phyloP scores from a whole-genome alignment of 2,329 filamentous ascomycete species.

The Neofusicoccum sp. region DNA sequence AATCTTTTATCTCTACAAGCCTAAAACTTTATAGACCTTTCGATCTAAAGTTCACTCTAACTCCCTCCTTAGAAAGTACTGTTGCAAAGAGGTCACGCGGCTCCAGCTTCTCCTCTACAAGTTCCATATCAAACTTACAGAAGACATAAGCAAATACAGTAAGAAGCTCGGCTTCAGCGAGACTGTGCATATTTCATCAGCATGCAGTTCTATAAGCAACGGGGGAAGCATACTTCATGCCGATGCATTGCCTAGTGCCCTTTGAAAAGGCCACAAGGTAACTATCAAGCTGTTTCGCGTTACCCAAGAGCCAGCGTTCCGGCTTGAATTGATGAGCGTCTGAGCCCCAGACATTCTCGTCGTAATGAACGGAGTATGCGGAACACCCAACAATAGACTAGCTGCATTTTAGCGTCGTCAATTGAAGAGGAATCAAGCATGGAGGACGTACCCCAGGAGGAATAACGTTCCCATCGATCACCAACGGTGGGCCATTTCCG shows the following conservation, averaged over 20 bases:
- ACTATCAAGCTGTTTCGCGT: not conserved
- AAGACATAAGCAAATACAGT: not conserved
- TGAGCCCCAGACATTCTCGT: constrained; percentile 27
- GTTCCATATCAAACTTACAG: not conserved
- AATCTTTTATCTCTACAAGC: too few relatives aligned
- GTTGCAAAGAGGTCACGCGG: not conserved
- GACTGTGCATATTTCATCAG: not conserved
- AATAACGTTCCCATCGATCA: not conserved
- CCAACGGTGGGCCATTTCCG: not conserved
- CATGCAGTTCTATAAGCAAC: too few relatives aligned
- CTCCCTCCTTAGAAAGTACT: not conserved
- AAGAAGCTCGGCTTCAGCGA: not conserved
- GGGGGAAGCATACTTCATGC: not conserved
- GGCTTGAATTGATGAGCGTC: constrained; percentile 39
- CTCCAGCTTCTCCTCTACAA: not conserved
- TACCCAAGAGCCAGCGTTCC: constrained; percentile 33
- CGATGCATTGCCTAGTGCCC: not conserved
- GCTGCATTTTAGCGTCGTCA: not conserved
- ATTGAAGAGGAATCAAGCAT: not conserved
- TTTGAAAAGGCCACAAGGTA: not conserved
- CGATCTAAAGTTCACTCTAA: not conserved
- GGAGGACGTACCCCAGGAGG: not conserved
- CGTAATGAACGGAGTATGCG: constrained; percentile 28
- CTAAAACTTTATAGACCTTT: too few relatives aligned
- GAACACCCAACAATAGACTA: constrained; percentile 25